Evolutionary conservation across 495 filamentous ascomycete genomes (phyloP).

Genomic region (Penicillium bialowiezense): DNA sequence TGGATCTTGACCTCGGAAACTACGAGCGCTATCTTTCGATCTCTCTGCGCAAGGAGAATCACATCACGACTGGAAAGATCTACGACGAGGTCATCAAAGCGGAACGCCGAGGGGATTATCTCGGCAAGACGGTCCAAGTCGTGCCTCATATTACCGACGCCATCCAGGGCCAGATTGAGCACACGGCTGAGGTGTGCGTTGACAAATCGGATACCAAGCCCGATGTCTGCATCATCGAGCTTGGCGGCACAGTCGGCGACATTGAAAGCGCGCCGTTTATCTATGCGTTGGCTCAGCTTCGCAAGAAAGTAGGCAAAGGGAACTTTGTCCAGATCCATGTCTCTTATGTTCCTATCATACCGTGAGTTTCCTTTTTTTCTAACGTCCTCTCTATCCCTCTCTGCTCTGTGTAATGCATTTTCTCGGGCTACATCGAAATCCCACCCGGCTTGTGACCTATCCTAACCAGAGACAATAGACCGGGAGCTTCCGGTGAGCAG

Average conservation of each 20-base stretch:
- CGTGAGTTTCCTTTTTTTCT: conserved; percentile 6
- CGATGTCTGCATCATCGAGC: conserved; percentile 80
- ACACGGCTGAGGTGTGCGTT: conserved; percentile 76
- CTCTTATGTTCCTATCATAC: conserved; percentile 68
- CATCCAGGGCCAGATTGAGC: conserved; percentile 83
- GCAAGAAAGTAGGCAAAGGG: conserved; percentile 61
- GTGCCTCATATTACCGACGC: conserved; percentile 85
- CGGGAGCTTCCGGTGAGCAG: conserved; percentile 54
- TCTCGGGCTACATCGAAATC: too few relatives aligned
- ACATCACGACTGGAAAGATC: conserved; percentile 94
- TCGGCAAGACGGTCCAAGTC: conserved; percentile 86
- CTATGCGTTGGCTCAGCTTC: conserved; percentile 74
- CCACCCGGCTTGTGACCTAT: not conserved
- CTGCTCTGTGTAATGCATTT: not conserved
- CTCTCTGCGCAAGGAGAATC: conserved; percentile 74
- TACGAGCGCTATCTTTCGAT: conserved; percentile 85
- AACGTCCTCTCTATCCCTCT: not conserved
- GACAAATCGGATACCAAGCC: conserved; percentile 76
- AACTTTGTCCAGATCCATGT: conserved; percentile 87
- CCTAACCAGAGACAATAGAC: conserved; percentile 9
- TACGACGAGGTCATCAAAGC: conserved; percentile 76
- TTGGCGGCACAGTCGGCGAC: conserved; percentile 72
- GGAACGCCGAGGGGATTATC: conserved; percentile 74
- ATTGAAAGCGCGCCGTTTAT: conserved; percentile 86
- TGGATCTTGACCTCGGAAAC: conserved; percentile 88